phyloP scores from a whole-genome alignment of 306 rosid species.

The Glycine soja region DNA sequence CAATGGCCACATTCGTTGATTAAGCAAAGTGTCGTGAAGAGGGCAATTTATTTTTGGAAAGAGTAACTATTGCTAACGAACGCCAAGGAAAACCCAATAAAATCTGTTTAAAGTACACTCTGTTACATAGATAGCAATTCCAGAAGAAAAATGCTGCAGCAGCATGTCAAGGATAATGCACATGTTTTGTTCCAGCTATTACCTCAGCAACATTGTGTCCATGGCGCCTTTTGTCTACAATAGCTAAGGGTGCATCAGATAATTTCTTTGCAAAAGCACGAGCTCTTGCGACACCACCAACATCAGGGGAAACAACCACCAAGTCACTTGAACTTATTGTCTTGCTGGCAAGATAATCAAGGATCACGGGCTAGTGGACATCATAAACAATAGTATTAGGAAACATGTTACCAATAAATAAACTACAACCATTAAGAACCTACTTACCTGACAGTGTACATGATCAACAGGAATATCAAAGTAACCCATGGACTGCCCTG shows the following conservation, averaged over 20 bases:
- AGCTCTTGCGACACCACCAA: slow-evolving; percentile 99
- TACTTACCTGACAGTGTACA: slow-evolving; percentile 82
- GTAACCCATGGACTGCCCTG: slow-evolving; percentile 98
- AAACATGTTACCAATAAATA: slow-evolving; percentile 30
- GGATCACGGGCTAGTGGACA: slow-evolving; percentile 80
- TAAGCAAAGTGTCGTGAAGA: background rate
- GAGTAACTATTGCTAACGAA: background rate
- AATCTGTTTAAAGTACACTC: background rate
- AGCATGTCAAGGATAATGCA: background rate
- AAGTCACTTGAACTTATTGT: slow-evolving; percentile 72
- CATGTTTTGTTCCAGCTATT: slow-evolving; percentile 28
- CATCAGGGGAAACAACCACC: slow-evolving; percentile 99
- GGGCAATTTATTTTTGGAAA: background rate
- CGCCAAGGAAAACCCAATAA: slow-evolving; percentile 1
- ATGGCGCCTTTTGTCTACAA: slow-evolving; percentile 94
- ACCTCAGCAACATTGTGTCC: slow-evolving; percentile 98
- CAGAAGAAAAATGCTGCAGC: slow-evolving; percentile 25
- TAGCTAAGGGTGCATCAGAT: slow-evolving; percentile 98
- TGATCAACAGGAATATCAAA: slow-evolving; percentile 99
- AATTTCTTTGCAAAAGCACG: slow-evolving; percentile 97
- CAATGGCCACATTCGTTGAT: background rate
- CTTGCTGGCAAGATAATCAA: slow-evolving; percentile 99
- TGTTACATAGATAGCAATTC: background rate
- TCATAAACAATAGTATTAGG: slow-evolving; percentile 49
- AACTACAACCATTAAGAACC: slow-evolving; percentile 35